phyloP scores from a whole-genome alignment of 192 early-diverging fungal species.

The Backusella morwellensis region DNA sequence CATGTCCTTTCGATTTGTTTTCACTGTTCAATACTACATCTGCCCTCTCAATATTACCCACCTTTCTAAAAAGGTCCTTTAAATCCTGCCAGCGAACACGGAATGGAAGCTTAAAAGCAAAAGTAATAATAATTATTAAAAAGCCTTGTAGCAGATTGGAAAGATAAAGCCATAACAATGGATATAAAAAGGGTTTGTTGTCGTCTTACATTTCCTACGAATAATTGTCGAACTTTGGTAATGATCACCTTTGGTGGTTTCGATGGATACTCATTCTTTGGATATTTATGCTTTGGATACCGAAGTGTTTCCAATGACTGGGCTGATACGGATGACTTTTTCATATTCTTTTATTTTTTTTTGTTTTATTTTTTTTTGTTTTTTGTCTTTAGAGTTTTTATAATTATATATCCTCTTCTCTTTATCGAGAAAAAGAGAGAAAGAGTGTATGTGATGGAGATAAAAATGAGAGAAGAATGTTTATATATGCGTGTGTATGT shows the following conservation, averaged over 20 bases:
- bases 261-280: neutral
- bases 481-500: neutral
- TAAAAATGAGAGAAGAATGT: neutral
- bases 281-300: neutral
- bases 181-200: neutral
- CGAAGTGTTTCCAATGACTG: neutral
- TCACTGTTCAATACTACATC: conserved; percentile 59
- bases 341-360: neutral
- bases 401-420: neutral
- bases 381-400: neutral
- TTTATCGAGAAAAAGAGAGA: neutral
- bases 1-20: conserved; percentile 70
- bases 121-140: neutral
- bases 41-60: conserved; percentile 64
- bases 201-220: conserved; percentile 66
- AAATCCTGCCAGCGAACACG: conserved; percentile 75
- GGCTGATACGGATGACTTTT: neutral
- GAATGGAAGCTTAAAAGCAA: conserved; percentile 58
- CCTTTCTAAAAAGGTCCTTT: conserved; percentile 66
- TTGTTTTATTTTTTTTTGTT: neutral
- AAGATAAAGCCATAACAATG: neutral
- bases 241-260: neutral
- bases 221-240: conserved; percentile 46
- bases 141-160: neutral
- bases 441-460: neutral